Base-by-base conservation (phyloP, 768 basidiomycete species). In the Boletus rex-veris region DNA sequence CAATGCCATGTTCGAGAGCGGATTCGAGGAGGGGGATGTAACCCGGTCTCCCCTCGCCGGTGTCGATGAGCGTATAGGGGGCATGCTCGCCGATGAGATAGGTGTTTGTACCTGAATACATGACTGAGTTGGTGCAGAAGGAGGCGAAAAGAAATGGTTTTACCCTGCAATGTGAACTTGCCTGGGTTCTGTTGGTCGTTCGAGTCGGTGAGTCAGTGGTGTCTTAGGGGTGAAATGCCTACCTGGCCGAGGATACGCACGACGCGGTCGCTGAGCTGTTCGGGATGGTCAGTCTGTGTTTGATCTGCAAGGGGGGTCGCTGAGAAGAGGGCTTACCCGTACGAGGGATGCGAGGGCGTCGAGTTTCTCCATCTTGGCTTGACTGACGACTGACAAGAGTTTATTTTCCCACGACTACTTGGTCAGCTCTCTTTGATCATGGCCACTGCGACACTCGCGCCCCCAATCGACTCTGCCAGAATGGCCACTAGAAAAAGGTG, bases 141-240 rank as follows among this genome's bases (percentile, higher is more conserved):
- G 15, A 38, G 9, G 30, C n/a, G 16, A 45, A 14, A 8, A 31
- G 39, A 43, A 3, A 18, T 19, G 14, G 37, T 18, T 50, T 14
- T 49, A 86, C 90, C 92, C 76, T 94, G 91, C 0, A 96, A 75
- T 0, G 92, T 93, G 66, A 90, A 93, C 61, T 88, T 85, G 4
- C 92, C 88, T 8, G 92, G 91, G 63, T 96, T 95, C 88, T 93
- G 60, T 21, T 43, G 9, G 21, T 43, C 46, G 43, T 37, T 24
- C 1, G 38, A 2, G 43, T 63, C 16, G 55, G 48, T 9, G 5
- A 6, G 15, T 5, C 11, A 1, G 12, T 14, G 28, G 19, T 15
- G 2, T 14, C 19, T 19, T 0, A 47, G 40, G 45, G 46, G 45
- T 24, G 7, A 28, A 28, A 3, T 10, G n/a, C 31, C 43, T 64